These are phyloP conservation scores for Chaetomium tenue DNA, from an alignment of 495 filamentous ascomycete genomes.

Conservation along the genomic window DNA sequence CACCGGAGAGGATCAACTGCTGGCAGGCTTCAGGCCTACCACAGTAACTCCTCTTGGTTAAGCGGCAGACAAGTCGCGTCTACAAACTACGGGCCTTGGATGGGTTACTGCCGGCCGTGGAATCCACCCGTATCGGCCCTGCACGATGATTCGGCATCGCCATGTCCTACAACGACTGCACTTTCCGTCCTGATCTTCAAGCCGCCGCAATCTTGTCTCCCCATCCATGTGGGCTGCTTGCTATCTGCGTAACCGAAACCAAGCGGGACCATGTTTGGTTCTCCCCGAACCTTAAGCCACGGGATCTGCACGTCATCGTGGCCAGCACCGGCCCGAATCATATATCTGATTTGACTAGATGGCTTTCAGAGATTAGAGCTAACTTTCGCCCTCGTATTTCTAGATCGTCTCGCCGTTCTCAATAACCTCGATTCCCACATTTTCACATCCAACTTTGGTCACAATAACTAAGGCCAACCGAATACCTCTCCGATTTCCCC, in stretches of 20 bases:
- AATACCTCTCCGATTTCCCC: conserved; percentile 9
- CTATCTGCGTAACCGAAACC: neutral
- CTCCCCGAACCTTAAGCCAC: neutral
- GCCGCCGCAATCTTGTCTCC: neutral
- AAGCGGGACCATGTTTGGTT: neutral
- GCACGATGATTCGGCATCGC: neutral
- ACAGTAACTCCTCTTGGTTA: too few relatives aligned
- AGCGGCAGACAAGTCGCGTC: too few relatives aligned
- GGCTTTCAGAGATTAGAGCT: neutral
- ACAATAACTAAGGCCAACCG: conserved; percentile 4
- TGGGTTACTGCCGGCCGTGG: neutral
- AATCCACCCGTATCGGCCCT: neutral
- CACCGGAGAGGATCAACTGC: too few relatives aligned
- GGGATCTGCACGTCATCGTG: conserved; percentile 10
- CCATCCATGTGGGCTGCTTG: neutral
- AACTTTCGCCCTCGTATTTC: neutral
- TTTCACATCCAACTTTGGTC: conserved; percentile 9
- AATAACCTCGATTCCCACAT: too few relatives aligned
- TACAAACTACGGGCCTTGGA: too few relatives aligned
- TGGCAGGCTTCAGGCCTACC: too few relatives aligned
- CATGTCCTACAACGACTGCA: neutral
- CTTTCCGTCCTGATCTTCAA: neutral
- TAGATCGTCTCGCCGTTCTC: conserved; percentile 9
- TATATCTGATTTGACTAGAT: neutral
- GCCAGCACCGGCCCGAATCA: neutral